A percentile compares a stretch with the other conserved stretches of the same genome.
Conservation (phyloP, 75 land plant species). For the Picea sitchensis region DNA sequence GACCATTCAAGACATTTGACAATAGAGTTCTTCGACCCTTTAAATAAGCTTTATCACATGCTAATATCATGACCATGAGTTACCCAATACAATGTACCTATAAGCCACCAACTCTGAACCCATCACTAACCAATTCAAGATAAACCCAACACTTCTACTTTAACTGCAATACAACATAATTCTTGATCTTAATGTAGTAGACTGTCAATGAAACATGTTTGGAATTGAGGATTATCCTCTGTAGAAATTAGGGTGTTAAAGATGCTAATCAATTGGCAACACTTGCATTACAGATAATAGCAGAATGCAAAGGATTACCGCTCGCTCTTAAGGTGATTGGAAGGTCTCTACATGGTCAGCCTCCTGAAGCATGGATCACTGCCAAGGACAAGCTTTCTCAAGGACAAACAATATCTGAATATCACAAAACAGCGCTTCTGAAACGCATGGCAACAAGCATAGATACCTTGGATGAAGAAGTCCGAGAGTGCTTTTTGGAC, state of each 20-base stretch:
- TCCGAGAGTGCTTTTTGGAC: slow-evolving; percentile 59
- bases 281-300: slow-evolving; percentile 19
- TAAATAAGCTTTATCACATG: too few relatives aligned
- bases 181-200: too few relatives aligned
- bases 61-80: too few relatives aligned
- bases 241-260: too few relatives aligned
- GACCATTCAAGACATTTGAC: too few relatives aligned
- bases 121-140: too few relatives aligned
- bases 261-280: neutral
- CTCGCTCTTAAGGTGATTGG: slow-evolving; percentile 71
- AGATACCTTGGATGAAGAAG: slow-evolving; percentile 11
- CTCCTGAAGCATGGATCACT: slow-evolving; percentile 38
- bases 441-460: slow-evolving; percentile 44
- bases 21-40: too few relatives aligned
- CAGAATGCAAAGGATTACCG: slow-evolving; percentile 62
- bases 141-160: neutral
- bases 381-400: slow-evolving; percentile 36
- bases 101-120: too few relatives aligned
- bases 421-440: slow-evolving; percentile 50
- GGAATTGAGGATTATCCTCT: too few relatives aligned
- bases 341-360: slow-evolving; percentile 37
- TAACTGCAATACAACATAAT: too few relatives aligned
- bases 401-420: slow-evolving; percentile 42
- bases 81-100: too few relatives aligned
- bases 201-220: too few relatives aligned